A percentile compares a stretch with the other conserved stretches of the same genome.
Evolutionary conservation across 176 grass and related monocot genomes (phyloP).

Genomic region (Aechmea fasciata): DNA sequence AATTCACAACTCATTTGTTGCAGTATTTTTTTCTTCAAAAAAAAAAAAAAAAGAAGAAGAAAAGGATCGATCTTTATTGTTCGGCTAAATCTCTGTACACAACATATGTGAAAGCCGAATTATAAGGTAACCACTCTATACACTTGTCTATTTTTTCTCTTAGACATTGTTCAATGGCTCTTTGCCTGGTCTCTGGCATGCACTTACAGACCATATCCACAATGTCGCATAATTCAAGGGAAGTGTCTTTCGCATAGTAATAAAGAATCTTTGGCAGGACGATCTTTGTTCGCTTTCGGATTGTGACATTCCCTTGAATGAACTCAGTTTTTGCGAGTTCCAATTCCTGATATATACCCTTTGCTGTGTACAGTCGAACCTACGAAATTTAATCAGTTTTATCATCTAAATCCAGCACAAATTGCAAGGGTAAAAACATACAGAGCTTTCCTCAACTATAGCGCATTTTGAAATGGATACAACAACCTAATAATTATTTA

Average conservation of each 20-base stretch:
- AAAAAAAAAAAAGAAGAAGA: constrained; percentile 18
- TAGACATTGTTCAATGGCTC: constrained; percentile 50
- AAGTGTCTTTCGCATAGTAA: constrained; percentile 69
- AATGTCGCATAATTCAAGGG: constrained; percentile 46
- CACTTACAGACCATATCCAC: constrained; percentile 64
- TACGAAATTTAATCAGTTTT: constrained; percentile 22
- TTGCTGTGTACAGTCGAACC: constrained; percentile 81
- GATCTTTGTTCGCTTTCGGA: constrained; percentile 57
- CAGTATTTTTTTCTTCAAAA: constrained; percentile 2
- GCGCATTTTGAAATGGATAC: no score
- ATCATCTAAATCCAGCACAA: constrained; percentile 4
- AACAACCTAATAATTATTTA: no score
- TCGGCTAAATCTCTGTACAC: constrained; percentile 71
- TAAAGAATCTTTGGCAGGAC: constrained; percentile 72
- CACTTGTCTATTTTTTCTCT: constrained; percentile 54
- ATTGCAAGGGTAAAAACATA: background rate
- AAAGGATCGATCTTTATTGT: constrained; percentile 12
- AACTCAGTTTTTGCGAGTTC: constrained; percentile 69
- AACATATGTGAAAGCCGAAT: constrained; percentile 77
- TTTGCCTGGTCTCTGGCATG: constrained; percentile 50
- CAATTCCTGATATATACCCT: constrained; percentile 56
- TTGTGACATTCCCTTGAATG: constrained; percentile 49
- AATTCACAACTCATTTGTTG: no score
- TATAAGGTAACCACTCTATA: constrained; percentile 79
- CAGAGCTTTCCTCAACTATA: no score